Evolutionary conservation across 768 basidiomycete species (phyloP), one percentile per base, ranked within the genome.

Genomic region (Wakefieldia striispora): DNA sequence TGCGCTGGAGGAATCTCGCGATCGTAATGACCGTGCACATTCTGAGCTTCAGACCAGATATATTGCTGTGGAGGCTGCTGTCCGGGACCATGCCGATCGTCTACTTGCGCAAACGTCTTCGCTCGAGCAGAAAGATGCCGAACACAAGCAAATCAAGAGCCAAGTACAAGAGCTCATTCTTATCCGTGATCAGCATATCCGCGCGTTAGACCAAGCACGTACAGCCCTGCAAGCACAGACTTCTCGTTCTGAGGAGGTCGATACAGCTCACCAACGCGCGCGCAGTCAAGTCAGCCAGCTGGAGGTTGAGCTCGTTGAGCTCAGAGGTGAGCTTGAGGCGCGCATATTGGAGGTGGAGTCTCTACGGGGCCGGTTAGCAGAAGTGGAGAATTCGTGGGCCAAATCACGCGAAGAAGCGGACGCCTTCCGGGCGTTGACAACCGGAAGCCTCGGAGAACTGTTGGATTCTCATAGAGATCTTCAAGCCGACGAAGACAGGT

Each of bases 331-430:
- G 50, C 71, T 97, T 17, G 92, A 95, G 66, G 71, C 82, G 3
- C 79, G 83, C 51, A 79, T 77, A 1, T 72, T 79, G 3, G 95
- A 97, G 65, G 80, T 83, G 14, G 91, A 95, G 53, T 68, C 81
- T 9, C 75, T 84, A 6, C 79, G 81, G 39, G 70, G 75, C 10
- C 76, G 86, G 47, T 70, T 95, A 37, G 73, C 79, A 21, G 91
- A 95, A 46, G 84, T 86, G 37, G 95, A 97, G 71, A 92, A 88
- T 62, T 83, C 88, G 9, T 97, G 93, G 86, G 81, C 88, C 21
- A 89, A 92, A 67, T 91, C 92, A 37, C 83, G 93, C 13, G 88
- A 95, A 70, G 93, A 97, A 72, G 91, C 93, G 3, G 95, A 97
- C 66, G 83, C 88, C 2, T 84, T 94, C 67, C 77, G 93, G 46